Base-by-base conservation (phyloP, 768 basidiomycete genomes). In the Mycena capillaripes region DNA sequence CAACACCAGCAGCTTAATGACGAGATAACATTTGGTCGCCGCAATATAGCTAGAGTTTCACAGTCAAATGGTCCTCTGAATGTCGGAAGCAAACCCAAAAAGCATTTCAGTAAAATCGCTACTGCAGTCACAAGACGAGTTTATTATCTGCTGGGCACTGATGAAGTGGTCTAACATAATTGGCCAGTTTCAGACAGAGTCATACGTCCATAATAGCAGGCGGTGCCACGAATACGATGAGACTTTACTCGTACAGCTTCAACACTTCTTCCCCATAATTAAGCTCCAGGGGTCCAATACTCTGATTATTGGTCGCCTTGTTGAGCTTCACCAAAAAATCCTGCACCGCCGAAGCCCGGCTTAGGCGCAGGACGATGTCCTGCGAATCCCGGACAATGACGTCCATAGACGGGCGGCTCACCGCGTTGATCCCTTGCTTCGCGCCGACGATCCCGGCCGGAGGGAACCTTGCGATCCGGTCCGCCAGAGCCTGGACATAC, bases 331-430 rank as follows among this genome's bases (percentile, higher is more conserved):
- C 23, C 3, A 34, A 21, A 40, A 50, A 53, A 27, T 17, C 48
- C 48, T 64, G 62, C 48, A 53, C 50, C 23, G 30, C 9, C 12
- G 62, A 23, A 10, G 23, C 23, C 23, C 2, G 30, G 4, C 25
- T 23, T 1, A 64, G 50, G 21, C 42, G 29, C 30, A 32, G 16
- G 34, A 59, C 32, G 30, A 68, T 34, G 34, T 59, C 38, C 66
- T 68, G 66, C n/a, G 57, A 21, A 38, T 59, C 44, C 57, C 42
- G 25, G 40, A 68, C 46, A 36, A 58, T 30, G 21, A 60, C 66
- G 12, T 68, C 66, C 42, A 34, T 29, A 25, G 56, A 23, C 57
- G 66, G 66, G 9, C 66, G 56, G 56, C 66, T 68, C 46, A 57
- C 66, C 34, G 66, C 66, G 56, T 67, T 57, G 38, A 67, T 42